Evolutionary conservation across 192 early-diverging fungal genomes (phyloP).

Genomic region (Chytriomyces confervae): DNA sequence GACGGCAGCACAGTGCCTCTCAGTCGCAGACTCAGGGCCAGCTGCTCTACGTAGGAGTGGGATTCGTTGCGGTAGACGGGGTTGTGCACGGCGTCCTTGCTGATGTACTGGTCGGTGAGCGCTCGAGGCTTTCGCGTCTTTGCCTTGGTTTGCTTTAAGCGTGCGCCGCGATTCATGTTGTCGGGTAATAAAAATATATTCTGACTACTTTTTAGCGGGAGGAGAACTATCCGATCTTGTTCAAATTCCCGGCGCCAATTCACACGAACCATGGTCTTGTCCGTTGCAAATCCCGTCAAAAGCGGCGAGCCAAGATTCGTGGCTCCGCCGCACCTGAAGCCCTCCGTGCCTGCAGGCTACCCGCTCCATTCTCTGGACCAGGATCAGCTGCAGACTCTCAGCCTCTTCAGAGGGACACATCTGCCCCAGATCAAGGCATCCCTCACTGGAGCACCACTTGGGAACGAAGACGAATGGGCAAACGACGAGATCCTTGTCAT

Average conservation of each 20-base stretch:
- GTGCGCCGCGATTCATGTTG: neutral
- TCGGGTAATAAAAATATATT: neutral
- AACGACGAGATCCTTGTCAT: neutral
- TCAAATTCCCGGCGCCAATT: too few relatives aligned
- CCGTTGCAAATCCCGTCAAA: too few relatives aligned
- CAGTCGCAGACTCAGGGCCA: conserved; percentile 10
- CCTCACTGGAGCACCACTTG: neutral
- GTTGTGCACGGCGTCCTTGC: conserved; percentile 25
- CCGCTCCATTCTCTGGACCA: neutral
- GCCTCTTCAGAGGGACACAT: neutral
- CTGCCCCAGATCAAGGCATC: neutral
- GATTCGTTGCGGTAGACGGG: conserved; percentile 13
- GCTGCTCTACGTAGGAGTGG: conserved; percentile 8
- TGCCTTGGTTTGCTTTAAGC: neutral
- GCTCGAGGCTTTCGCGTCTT: neutral
- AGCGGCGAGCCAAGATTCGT: neutral
- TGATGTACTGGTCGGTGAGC: conserved; percentile 12
- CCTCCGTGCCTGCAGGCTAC: neutral
- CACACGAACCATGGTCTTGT: too few relatives aligned
- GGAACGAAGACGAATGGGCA: neutral
- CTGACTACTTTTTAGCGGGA: neutral
- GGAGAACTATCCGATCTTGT: too few relatives aligned
- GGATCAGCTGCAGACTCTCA: neutral
- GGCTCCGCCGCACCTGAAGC: neutral
- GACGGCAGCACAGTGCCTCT: conserved; percentile 26